Percentiles rank a stretch among this genome's conserved stretches.
Evolutionary conservation across 1,284 basidiomycete genomes (phyloP).

Genomic region (Uromyces viciae-fabae): DNA sequence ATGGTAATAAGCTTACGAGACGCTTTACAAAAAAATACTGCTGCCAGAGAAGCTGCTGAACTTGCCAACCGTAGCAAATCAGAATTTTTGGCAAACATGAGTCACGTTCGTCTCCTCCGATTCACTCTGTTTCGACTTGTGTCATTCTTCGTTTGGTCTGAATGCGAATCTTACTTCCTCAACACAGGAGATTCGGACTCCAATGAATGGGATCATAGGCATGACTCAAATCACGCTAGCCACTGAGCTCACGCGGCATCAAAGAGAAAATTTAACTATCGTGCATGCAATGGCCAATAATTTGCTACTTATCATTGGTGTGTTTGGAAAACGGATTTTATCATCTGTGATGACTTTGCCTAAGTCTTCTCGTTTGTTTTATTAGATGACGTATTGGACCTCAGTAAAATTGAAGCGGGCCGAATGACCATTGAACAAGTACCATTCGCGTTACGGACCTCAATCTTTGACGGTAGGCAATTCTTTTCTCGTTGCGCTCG

Average conservation of each 20-base stretch:
- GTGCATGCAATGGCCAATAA: constrained; percentile 93
- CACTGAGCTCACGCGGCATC: constrained; percentile 78
- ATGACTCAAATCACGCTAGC: constrained; percentile 98
- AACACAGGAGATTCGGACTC: constrained; percentile 77
- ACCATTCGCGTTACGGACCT: constrained; percentile 93
- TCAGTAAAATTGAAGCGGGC: constrained; percentile 97
- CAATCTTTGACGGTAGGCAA: constrained; percentile 69
- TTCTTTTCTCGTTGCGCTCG: background rate
- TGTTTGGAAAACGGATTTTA: constrained; percentile 43
- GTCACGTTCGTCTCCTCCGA: constrained; percentile 48
- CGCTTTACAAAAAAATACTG: constrained; percentile 97
- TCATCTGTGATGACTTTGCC: background rate
- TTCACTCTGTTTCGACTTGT: background rate
- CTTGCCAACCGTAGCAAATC: constrained; percentile 87
- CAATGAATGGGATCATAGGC: constrained; percentile 99
- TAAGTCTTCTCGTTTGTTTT: background rate
- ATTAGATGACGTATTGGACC: constrained; percentile 87
- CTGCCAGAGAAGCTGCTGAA: constrained; percentile 94
- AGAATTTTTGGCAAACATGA: constrained; percentile 64
- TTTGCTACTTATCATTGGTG: constrained; percentile 79
- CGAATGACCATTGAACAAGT: constrained; percentile 99
- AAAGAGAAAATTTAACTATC: constrained; percentile 89
- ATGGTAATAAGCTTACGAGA: constrained; percentile 98
- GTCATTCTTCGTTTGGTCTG: background rate
- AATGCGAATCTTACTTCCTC: constrained; percentile 63